Evolutionary conservation across 75 land plant species (phyloP), one percentile per base, ranked within the genome.

Genomic region (Picea sitchensis): DNA sequence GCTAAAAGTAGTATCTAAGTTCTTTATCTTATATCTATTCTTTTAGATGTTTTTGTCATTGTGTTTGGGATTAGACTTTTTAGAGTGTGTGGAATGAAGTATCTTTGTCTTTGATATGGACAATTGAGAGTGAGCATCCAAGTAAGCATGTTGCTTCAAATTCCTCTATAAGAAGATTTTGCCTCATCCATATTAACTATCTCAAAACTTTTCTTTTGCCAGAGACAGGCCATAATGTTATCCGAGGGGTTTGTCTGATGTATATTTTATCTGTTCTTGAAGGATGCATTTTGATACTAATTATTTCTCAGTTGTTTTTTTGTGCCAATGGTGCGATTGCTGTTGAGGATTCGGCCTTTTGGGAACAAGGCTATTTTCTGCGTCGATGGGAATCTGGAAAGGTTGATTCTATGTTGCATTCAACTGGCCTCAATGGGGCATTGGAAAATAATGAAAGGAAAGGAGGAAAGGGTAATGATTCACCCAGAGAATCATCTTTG

Each of bases 301-400:
- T 32, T 14, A 72, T 57, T 34, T 59, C 32, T 58, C 93, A 96
- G 99, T 79, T 96, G 76, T 96, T 96, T 78, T 92, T 96, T 77
- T 88, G 88, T 88, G 85, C 88, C 58, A 91, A 96, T 79, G 78
- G 34, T 74, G 41, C 73, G 75, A 83, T 91, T 62, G 72, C 91
- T n/a, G 84, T 95, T 75, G 92, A 87, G 63, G 91, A 92, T 71
- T 80, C 95, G 62, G 84, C 88, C 64, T 96, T 94, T 76, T 96
- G 99, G 99, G 92, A 96, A 78, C 87, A 84, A 51, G 91, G 98
- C 63, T 96, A 90, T 84, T 81, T 79, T 67, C 30, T 88, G 75
- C 88, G 89, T 36, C 65, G 80, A 64, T 41, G 30, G 31, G 62
- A 21, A n/a, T 60, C 78, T 81, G 44, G 34, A 34, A 73, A 36